These are phyloP conservation scores for Tuber magnatum DNA, from an alignment of 495 filamentous ascomycete species.

Conservation along the genomic window DNA sequence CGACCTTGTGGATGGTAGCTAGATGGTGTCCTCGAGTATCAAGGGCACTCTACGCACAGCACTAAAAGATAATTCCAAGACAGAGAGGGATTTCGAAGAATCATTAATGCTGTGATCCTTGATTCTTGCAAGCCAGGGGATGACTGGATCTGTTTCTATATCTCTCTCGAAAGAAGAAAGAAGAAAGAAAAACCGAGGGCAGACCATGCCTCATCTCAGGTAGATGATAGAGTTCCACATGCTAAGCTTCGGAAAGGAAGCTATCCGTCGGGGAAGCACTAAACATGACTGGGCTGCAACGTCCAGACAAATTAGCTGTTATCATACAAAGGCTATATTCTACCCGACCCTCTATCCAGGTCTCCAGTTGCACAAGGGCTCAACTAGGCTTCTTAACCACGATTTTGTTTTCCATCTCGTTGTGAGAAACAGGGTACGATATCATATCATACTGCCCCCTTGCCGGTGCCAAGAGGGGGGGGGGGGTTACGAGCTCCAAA, in stretches of 20 bases:
- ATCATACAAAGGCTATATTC: background rate
- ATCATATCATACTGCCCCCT: background rate
- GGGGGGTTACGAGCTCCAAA: background rate
- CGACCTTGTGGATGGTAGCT: background rate
- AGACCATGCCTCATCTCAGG: background rate
- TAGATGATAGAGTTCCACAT: background rate
- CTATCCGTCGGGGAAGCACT: background rate
- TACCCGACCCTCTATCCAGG: background rate
- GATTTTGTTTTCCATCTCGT: background rate
- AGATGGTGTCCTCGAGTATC: background rate
- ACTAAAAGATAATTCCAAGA: background rate
- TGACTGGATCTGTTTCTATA: background rate
- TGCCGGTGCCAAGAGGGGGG: background rate
- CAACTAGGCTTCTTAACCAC: background rate
- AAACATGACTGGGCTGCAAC: background rate
- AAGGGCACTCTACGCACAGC: background rate
- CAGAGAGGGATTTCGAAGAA: background rate
- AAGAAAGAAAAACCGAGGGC: background rate
- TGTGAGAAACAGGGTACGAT: background rate
- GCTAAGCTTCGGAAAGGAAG: background rate
- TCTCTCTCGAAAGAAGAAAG: too few species aligned
- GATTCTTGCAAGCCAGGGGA: background rate
- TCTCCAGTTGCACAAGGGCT: background rate
- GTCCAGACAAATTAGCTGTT: background rate
- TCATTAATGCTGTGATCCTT: background rate